Evolutionary conservation across 352 stramenopile species (phyloP).

Genomic region (Pythium rhizo-oryzae): DNA sequence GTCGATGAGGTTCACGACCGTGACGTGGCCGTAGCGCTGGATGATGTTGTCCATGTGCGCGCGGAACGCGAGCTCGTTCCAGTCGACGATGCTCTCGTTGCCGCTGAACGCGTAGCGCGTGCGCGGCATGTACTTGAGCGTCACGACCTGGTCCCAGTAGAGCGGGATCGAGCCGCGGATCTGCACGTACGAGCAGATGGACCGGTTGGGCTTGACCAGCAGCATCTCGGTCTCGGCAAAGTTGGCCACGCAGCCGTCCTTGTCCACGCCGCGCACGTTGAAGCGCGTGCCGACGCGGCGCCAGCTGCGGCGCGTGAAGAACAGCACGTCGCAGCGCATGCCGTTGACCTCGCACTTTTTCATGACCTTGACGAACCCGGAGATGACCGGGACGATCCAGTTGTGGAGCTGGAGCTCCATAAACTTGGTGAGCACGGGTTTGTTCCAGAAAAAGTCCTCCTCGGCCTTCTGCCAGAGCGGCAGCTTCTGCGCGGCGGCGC

Average conservation of each 20-base stretch:
- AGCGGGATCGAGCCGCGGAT: constrained; percentile 96
- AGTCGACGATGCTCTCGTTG: constrained; percentile 66
- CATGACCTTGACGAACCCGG: constrained; percentile 68
- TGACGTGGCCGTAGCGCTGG: constrained; percentile 69
- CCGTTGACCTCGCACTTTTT: constrained; percentile 67
- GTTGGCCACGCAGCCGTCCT: constrained; percentile 90
- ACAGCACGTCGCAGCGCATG: constrained; percentile 61
- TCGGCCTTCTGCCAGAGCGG: constrained; percentile 72
- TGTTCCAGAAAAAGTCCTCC: constrained; percentile 94
- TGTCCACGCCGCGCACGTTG: constrained; percentile 92
- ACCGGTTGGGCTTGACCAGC: constrained; percentile 59
- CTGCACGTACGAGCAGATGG: constrained; percentile 91
- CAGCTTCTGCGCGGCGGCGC: constrained; percentile 25
- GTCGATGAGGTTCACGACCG: constrained; percentile 95
- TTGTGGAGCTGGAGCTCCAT: constrained; percentile 52
- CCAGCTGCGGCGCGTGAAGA: constrained; percentile 73
- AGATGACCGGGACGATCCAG: constrained; percentile 73
- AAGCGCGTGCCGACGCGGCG: constrained; percentile 91
- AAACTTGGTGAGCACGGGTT: constrained; percentile 59
- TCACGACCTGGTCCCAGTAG: constrained; percentile 90
- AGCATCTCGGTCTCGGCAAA: constrained; percentile 96
- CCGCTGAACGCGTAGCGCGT: constrained; percentile 67
- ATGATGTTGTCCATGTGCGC: constrained; percentile 75
- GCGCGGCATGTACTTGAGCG: constrained; percentile 93
- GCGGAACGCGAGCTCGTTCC: constrained; percentile 72